Base-by-base conservation (phyloP, 495 filamentous ascomycete genomes). In the Penicillium manginii region DNA sequence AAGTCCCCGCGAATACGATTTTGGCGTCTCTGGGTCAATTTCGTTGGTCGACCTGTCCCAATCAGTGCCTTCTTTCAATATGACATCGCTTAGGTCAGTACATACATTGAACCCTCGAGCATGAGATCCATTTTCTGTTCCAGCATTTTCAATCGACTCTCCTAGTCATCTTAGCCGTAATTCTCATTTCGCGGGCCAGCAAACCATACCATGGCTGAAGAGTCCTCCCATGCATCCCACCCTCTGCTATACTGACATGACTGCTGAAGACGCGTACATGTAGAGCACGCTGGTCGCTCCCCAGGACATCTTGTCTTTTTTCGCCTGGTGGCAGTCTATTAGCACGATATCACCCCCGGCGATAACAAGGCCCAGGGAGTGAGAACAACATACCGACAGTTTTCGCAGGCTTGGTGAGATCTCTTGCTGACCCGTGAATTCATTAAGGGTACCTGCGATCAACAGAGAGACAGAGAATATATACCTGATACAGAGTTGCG, bases 301-400 rank as follows among this genome's bases (percentile, higher is more conserved):
- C 74, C 77, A 8, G 77, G 77, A 60, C 77, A 79, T 45, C 77
- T 67, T n/a, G 67, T 76, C 58, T 79, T 79, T 60, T 79, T 78
- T 52, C 75, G 58, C 59, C 74, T 78, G 37, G 15, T 6, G 19
- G 31, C 40, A 29, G 48, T 4, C 11, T 26, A 35, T 52, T 10
- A 46, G 26, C 10, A 37, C n/a, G n/a, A 19, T 17, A 40, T 54
- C 23, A 6, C 15, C 18, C 7, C 5, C 2, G 40, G n/a, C 6
- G 17, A 43, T 43, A n/a, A 43, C 19, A n/a, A 17, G 17, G n/a
- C 33, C 15, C 19, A 19, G 9, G 29, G 17, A 8, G 26, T 29
- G 26, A 18, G 49, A 42, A 3, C 9, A 48, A 56, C 70, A 56
- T 12, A 77, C 74, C 75, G 58, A 64, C 76, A 78, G 35, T 76